A percentile compares a stretch with the other conserved stretches of the same genome.
These are phyloP conservation scores for Bombardia bombarda DNA, from an alignment of 495 filamentous ascomycete species.

Conservation along the genomic window DNA sequence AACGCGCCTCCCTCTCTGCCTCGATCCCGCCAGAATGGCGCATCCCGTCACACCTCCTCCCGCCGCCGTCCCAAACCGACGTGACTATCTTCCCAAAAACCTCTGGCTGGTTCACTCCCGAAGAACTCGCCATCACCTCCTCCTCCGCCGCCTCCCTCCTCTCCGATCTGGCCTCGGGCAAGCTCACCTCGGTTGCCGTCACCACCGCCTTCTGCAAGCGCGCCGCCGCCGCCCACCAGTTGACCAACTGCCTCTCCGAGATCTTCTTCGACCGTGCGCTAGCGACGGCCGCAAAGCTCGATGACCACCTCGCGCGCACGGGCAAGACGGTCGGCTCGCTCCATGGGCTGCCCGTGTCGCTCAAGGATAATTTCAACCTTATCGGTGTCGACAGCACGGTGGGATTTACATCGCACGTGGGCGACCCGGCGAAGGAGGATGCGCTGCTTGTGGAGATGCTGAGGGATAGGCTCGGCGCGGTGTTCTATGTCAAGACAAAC, in stretches of 20 bases:
- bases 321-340: constrained; percentile 51
- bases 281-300: constrained; percentile 47
- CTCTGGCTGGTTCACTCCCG: constrained; percentile 5
- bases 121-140: constrained; percentile 45
- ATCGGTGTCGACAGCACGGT: constrained; percentile 48
- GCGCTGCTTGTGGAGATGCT: constrained; percentile 31
- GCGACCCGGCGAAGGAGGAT: constrained; percentile 5
- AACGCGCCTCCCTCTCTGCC: neutral
- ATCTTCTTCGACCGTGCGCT: constrained; percentile 56
- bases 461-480: constrained; percentile 32
- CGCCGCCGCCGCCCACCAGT: constrained; percentile 34
- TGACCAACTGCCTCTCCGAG: constrained; percentile 53
- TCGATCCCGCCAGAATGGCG: neutral
- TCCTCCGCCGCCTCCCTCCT: constrained; percentile 40
- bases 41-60: neutral
- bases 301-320: constrained; percentile 38
- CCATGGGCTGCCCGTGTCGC: constrained; percentile 58
- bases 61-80: neutral
- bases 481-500: constrained; percentile 49
- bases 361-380: constrained; percentile 61
- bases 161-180: constrained; percentile 21
- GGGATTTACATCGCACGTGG: constrained; percentile 39
- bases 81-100: constrained; percentile 7
- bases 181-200: constrained; percentile 35
- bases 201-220: constrained; percentile 41